Base-by-base conservation (phyloP, 2,329 filamentous ascomycete genomes). In the Claviceps sorghi region DNA sequence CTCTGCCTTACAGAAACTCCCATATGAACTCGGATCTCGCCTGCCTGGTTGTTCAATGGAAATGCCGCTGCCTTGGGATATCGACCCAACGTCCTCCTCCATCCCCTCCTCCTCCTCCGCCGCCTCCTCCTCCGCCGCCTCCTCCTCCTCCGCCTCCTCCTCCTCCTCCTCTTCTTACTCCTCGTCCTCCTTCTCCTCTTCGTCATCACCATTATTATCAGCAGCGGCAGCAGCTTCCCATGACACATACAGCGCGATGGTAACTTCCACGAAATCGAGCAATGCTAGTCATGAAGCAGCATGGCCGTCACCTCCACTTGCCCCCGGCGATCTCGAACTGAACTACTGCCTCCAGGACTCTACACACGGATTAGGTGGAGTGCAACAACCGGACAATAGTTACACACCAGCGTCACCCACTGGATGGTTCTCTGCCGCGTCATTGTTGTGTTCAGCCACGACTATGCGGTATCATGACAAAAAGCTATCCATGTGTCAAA, bases 251-350 rank as follows among this genome's bases (percentile, higher is more conserved):
- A 51, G 32, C 50, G 34, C 36, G 49, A 48, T 54, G 50, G 30
- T 52, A 32, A 9, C n/a, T 19, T 34, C 52, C 5, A 30, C 49
- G 36, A 50, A 55, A 30, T 43, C 52, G 34, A 59, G 55, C 53
- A 55, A 52, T 49, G 55, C 61, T 32, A 34, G 48, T 15, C 43
- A 26, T 50, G 60, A 58, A 44, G 53, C 56, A 26, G 21, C 43
- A 48, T 68, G 67, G 63, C 62, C 64, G 38, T 71, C 67, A 29
- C 68, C 71, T 32, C 68, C 66, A 11, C n/a, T 52, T 42, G 47
- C n/a, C 17, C 32, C 53, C 13, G 43, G 29, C 32, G 49, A 51
- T 9, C 22, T 53, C 36, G 48, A 53, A 9, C 15, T 47, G 26
- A 48, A 30, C 44, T 53, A 51, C 49, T 48, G 48, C 44, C 22